phyloP scores from a whole-genome alignment of 148 eudicot genomes.

The Bassia scoparia region DNA sequence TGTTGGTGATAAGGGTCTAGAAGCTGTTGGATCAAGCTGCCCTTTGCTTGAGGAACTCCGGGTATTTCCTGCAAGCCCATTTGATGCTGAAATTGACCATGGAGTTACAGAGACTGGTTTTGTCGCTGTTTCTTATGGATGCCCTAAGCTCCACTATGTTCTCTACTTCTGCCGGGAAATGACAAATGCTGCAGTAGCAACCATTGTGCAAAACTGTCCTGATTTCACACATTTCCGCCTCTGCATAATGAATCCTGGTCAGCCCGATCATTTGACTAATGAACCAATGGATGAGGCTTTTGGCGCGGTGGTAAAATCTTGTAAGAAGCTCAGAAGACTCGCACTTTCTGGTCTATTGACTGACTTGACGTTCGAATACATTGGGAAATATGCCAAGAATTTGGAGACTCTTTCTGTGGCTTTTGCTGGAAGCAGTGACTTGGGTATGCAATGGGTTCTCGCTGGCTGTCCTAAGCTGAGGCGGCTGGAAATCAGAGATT shows the following conservation, averaged over 20 bases:
- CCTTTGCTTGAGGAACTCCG: conserved; percentile 78
- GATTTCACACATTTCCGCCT: conserved; percentile 80
- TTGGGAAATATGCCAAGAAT: conserved; percentile 77
- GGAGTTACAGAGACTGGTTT: conserved; percentile 75
- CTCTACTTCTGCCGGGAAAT: conserved; percentile 78
- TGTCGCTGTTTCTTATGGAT: conserved; percentile 66
- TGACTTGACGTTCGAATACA: conserved; percentile 65
- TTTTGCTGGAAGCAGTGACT: conserved; percentile 80
- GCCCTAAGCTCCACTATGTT: conserved; percentile 63
- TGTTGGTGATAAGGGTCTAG: conserved; percentile 72
- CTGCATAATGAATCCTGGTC: conserved; percentile 74
- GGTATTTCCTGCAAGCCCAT: conserved; percentile 76
- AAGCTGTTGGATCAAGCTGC: conserved; percentile 64
- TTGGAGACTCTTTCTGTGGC: conserved; percentile 86
- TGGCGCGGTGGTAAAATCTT: conserved; percentile 65
- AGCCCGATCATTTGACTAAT: conserved; percentile 61
- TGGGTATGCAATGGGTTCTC: conserved; percentile 67
- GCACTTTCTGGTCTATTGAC: conserved; percentile 73
- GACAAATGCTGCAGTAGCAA: conserved; percentile 83
- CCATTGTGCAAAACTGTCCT: conserved; percentile 68
- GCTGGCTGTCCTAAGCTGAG: conserved; percentile 68
- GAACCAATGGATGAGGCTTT: conserved; percentile 90
- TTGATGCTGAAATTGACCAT: conserved; percentile 41
- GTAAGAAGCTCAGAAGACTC: conserved; percentile 64
- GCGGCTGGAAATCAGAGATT: conserved; percentile 81